Conservation (phyloP, 139 green algal genomes). For the Chloropicon primus region DNA sequence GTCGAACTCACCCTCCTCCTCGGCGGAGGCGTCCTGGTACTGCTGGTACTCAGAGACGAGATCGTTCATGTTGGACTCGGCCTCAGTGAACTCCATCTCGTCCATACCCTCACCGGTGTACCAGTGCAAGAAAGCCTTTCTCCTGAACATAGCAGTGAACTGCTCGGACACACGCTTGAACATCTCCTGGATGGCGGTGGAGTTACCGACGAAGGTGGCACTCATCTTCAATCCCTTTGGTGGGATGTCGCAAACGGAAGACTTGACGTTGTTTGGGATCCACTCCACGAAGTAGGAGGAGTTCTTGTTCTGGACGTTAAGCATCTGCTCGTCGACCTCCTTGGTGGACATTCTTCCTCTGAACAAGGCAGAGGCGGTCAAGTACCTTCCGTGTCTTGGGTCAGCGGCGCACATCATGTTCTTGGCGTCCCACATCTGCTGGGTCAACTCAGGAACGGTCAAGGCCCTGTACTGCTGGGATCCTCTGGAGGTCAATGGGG, state of each 20-base stretch:
- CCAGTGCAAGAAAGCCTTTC: not conserved
- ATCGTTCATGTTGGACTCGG: conserved; percentile 32
- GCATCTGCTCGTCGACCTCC: conserved; percentile 98
- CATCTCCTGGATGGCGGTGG: conserved; percentile 65
- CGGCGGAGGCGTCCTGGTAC: conserved; percentile 26
- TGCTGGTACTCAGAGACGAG: conserved; percentile 32
- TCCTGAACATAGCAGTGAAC: not conserved
- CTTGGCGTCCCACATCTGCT: conserved; percentile 99
- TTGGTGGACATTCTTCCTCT: conserved; percentile 89
- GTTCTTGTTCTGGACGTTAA: conserved; percentile 99
- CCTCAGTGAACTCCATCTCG: conserved; percentile 34
- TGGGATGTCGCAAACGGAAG: conserved; percentile 89
- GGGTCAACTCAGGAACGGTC: conserved; percentile 96
- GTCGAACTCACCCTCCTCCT: conserved; percentile 30
- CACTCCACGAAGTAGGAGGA: conserved; percentile 97
- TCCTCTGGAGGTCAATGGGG: conserved; percentile 73
- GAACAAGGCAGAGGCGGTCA: conserved; percentile 94
- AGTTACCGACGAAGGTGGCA: conserved; percentile 93
- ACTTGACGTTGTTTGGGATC: conserved; percentile 99
- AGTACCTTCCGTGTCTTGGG: conserved; percentile 91
- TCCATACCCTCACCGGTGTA: conserved; percentile 31
- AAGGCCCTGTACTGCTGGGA: conserved; percentile 85
- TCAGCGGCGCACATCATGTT: conserved; percentile 99
- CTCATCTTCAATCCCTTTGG: conserved; percentile 95
- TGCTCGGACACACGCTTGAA: not conserved